Base-by-base conservation (phyloP, 495 filamentous ascomycete genomes). In the Lichenothelia convexa region DNA sequence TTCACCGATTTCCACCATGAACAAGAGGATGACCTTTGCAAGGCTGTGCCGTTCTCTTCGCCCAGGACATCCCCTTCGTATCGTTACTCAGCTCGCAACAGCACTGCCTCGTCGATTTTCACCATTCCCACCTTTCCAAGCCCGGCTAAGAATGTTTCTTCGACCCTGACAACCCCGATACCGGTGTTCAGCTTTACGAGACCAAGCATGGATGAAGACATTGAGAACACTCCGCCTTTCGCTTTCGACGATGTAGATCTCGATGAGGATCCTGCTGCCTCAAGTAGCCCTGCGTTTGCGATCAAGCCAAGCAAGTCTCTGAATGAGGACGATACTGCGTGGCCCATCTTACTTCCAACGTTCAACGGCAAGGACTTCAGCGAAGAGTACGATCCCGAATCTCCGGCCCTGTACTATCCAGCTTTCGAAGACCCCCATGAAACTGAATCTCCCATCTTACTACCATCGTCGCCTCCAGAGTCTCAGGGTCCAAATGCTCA, bases 61-160 rank as follows among this genome's bases (percentile, higher is more conserved):
- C 13, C n/a, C 9, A 30, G 11, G 34, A 21, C 13, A 15, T 34
- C 17, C 22, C 2, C 19, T n/a, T 33, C 17, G n/a, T 3, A 11
- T 18, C 30, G 19, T 5, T 3, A 31, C 7, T 31, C 6, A 31
- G 30, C 5, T 4, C 20, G 46, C 1, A 4, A 42, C 11, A 49
- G 44, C 30, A 31, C 15, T 1, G 31, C 26, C 24, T 50, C 48
- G 5, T 50, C 44, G 15, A 33, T 42, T 5, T 40, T 44, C 27
- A 54, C 36, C 31, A 52, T 55, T 31, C 43, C 48, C 1, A 33
- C 3, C 3, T 52, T 58, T 35, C 53, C 50, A 1, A 47, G 39
- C 30, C 52, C 54, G n/a, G 43, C 35, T 21, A 22, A 40, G 43
- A 34, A 26, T 40, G 15, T 44, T 27, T 18, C 33, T 15, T 9